A percentile compares a stretch with the other conserved stretches of the same genome.
Conservation (phyloP, 2,329 filamentous ascomycete species). For the Epichloe sp. region DNA sequence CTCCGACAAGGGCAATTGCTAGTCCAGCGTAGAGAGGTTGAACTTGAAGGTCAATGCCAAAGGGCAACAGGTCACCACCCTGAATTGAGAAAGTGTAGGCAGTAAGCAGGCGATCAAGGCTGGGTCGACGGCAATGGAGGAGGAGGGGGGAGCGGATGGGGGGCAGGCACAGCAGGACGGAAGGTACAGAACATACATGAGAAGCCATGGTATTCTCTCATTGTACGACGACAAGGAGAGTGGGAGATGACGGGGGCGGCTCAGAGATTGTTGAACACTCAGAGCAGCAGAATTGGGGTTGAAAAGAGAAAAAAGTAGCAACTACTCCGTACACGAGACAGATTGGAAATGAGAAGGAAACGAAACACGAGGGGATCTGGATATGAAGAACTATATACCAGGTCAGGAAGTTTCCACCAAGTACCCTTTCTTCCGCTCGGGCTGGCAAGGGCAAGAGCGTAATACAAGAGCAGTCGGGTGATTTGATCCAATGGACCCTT, state of each 20-base stretch:
- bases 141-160: not conserved
- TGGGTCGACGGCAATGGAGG: not conserved
- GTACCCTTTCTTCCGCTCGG: not conserved
- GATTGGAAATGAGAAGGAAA: slow-evolving; percentile 6
- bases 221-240: slow-evolving; percentile 27
- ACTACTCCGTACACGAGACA: not conserved
- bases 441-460: not conserved
- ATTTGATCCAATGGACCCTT: not conserved
- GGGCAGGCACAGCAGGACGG: not conserved
- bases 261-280: slow-evolving; percentile 6
- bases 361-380: slow-evolving; percentile 4
- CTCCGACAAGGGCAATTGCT: slow-evolving; percentile 37
- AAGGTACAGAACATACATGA: slow-evolving; percentile 31
- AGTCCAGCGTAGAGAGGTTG: slow-evolving; percentile 41
- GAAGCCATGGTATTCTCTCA: slow-evolving; percentile 63
- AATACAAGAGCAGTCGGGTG: not conserved
- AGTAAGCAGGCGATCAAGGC: slow-evolving; percentile 12
- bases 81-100: slow-evolving; percentile 11
- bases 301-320: not conserved
- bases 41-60: slow-evolving; percentile 29
- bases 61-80: slow-evolving; percentile 46
- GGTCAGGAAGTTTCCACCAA: not conserved
- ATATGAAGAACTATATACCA: slow-evolving; percentile 12
- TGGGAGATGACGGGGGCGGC: slow-evolving; percentile 1
- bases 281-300: not conserved